phyloP scores from a whole-genome alignment of 495 filamentous ascomycete species.

The Xylaria grammica region DNA sequence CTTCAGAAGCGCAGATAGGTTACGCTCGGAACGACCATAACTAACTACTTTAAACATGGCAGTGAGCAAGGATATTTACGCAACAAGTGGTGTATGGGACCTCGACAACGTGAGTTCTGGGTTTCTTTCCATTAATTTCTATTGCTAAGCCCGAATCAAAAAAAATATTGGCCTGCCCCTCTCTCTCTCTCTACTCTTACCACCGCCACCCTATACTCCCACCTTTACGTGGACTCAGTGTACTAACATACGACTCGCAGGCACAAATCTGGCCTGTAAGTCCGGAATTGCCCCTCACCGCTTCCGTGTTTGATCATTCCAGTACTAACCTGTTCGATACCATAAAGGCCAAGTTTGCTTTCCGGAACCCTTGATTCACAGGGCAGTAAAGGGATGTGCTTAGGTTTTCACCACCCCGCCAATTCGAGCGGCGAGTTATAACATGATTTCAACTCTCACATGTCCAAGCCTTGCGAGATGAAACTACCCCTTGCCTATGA shows the following conservation, averaged over 20 bases:
- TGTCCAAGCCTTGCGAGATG: constrained; percentile 3
- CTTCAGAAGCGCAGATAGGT: not conserved
- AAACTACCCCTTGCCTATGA: not conserved
- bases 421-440: not conserved
- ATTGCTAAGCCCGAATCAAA: not conserved
- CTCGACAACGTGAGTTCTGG: constrained; percentile 64
- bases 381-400: not conserved
- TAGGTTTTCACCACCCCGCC: not conserved
- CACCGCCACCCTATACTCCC: not conserved
- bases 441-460: not conserved
- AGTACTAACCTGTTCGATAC: constrained; percentile 21
- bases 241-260: constrained; percentile 29
- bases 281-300: not conserved
- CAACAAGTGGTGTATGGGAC: constrained; percentile 79
- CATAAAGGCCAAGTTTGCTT: constrained; percentile 44
- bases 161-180: too few species aligned
- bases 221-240: not conserved
- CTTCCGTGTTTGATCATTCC: not conserved
- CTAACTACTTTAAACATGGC: not conserved
- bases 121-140: constrained; percentile 1
- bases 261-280: constrained; percentile 49
- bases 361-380: constrained; percentile 39
- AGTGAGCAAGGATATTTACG: constrained; percentile 76
- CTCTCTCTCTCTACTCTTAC: not conserved
- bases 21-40: not conserved